A percentile compares a stretch with the other conserved stretches of the same genome.
phyloP scores from a whole-genome alignment of 78 protist genomes.

The Speleostelium caveatum region DNA sequence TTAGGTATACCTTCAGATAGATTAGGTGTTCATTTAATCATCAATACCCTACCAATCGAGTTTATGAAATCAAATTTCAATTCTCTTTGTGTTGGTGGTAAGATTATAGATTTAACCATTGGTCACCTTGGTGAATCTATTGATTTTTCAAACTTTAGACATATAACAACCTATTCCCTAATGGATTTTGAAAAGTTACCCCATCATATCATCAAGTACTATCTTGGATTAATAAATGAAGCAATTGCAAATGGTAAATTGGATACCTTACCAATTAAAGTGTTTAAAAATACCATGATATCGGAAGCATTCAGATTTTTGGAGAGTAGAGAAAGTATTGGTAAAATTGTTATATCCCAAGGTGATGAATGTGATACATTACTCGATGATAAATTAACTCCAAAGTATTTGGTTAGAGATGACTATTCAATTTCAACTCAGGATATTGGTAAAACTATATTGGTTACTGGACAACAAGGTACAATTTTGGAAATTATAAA shows the following conservation, averaged over 20 bases:
- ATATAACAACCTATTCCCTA: not conserved
- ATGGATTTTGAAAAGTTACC: no score
- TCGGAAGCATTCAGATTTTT: constrained; percentile 29
- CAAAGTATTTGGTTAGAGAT: not conserved
- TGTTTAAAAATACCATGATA: no score
- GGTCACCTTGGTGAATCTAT: not conserved
- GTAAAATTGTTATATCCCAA: not conserved
- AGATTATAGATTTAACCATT: constrained; percentile 33
- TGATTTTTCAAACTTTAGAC: not conserved
- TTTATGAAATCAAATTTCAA: constrained; percentile 16
- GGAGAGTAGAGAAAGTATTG: constrained; percentile 8
- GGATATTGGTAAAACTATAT: not conserved
- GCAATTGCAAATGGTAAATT: not conserved
- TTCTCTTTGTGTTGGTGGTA: constrained; percentile 8
- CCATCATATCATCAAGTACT: no score
- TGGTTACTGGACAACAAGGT: constrained; percentile 50
- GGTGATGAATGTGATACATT: not conserved
- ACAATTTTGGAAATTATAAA: not conserved
- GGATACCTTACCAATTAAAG: not conserved
- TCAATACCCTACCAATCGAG: constrained; percentile 11
- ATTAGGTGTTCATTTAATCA: constrained; percentile 14
- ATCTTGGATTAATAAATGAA: no score
- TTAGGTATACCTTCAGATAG: no score
- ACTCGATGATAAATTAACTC: not conserved
- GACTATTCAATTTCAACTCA: not conserved